These are phyloP conservation scores for Porogramme epimiltina DNA, from an alignment of 1,284 basidiomycete species.

Conservation along the genomic window DNA sequence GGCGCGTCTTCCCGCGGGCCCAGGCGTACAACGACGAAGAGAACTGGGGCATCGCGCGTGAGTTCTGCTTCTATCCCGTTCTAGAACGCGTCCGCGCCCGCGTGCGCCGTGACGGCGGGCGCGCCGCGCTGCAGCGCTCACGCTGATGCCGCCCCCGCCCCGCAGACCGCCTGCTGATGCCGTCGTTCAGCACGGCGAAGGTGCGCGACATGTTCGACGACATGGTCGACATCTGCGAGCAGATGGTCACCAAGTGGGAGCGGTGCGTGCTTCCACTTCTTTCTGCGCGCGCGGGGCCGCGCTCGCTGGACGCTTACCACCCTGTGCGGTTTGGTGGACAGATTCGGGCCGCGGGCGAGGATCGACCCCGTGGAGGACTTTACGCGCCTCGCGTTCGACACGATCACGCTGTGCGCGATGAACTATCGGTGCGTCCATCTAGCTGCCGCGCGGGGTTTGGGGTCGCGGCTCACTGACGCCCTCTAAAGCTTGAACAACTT, in stretches of 20 bases:
- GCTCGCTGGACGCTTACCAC: neutral
- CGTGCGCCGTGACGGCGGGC: neutral
- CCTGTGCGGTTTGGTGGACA: conserved; percentile 11
- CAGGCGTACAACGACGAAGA: conserved; percentile 44
- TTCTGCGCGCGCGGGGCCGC: neutral
- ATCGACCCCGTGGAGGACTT: conserved; percentile 51
- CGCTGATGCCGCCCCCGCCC: neutral
- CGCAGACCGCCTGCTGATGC: conserved; percentile 53
- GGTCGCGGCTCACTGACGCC: neutral
- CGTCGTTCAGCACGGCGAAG: conserved; percentile 49
- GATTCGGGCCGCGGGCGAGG: conserved; percentile 43
- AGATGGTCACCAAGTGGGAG: conserved; percentile 51
- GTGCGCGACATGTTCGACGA: conserved; percentile 52
- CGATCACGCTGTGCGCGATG: conserved; percentile 48
- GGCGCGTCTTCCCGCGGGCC: neutral
- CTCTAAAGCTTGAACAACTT: conserved; percentile 40
- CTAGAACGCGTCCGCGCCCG: neutral
- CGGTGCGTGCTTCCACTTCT: conserved; percentile 30
- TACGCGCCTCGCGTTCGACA: conserved; percentile 50
- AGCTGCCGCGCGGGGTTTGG: neutral
- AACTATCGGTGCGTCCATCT: conserved; percentile 37
- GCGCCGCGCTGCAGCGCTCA: too few relatives aligned
- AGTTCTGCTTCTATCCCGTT: conserved; percentile 14
- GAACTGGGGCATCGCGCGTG: conserved; percentile 52
- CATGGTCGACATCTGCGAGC: conserved; percentile 52